Base-by-base conservation (phyloP, 2,329 filamentous ascomycete genomes). In the Ceratocystis cacaofunesta region DNA sequence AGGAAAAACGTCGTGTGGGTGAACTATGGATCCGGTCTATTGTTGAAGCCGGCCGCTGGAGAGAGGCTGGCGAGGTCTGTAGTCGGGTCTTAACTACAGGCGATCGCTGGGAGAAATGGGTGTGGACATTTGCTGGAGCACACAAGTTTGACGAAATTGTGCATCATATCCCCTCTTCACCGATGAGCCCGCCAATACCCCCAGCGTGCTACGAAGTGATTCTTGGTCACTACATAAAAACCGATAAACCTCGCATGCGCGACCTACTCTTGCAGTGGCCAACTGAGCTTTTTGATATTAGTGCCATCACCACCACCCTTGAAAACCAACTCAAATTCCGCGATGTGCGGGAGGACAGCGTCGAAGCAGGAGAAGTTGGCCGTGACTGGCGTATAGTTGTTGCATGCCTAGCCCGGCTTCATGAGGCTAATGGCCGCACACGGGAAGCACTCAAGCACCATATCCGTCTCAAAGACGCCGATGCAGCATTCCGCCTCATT, bases 21-120 rank as follows among this genome's bases (percentile, higher is more conserved):
- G 94, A 97, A 72, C 80, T 95, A 4, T 99, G 94, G 94, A 81
- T 99, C 43, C 86, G 92, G 68, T 89, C 96, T 71, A 81, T 97
- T 43, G 83, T 96, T 43, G 83, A 86, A 44, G 79, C 83, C 0
- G 81, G 84, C 7, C 80, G 92, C 68, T 99, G 94, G 94, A 73
- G 73, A 7, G 78, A 82, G 66, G 94, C 94, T 5, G 92, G 90
- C 0, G 80, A 87, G 71, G 80, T 95, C 3, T 92, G 91, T 67
- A 89, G 87, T 15, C 90, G 87, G 71, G 92, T 96, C 0, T 79
- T 99, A 0, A 85, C 85, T 55, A 90, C 87, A 0, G 85, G 90
- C 0, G 80, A 87, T 61, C 80, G 87, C 70, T 99, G 94, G 94
- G 92, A 97, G 76, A 90, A 95, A 71, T 97, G 92, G 91, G 88